These are phyloP conservation scores for Tephrocybe sp. DNA, from an alignment of 768 basidiomycete species.

Conservation along the genomic window DNA sequence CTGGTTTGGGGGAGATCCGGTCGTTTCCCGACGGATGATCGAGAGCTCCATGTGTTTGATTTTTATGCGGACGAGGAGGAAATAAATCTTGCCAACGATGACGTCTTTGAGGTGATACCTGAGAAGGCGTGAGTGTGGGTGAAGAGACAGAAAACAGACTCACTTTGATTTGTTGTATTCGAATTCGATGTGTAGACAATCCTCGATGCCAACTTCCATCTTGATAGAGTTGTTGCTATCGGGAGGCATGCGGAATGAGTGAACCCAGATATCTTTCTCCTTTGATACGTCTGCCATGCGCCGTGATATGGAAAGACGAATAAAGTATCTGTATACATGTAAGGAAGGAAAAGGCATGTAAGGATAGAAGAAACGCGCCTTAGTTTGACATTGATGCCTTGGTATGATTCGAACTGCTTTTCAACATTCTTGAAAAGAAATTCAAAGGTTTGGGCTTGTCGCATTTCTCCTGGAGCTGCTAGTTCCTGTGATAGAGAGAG, in stretches of 20 bases:
- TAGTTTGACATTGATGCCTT: conserved; percentile 97
- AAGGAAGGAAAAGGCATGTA: neutral
- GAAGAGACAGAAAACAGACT: conserved; percentile 23
- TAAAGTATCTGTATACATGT: conserved; percentile 66
- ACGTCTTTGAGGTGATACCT: conserved; percentile 99
- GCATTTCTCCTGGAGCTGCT: conserved; percentile 94
- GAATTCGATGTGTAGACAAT: conserved; percentile 98
- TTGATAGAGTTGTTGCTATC: conserved; percentile 98
- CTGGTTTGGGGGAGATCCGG: conserved; percentile 96
- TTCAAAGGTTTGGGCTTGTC: conserved; percentile 93
- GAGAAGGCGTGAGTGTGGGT: neutral
- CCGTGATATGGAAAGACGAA: conserved; percentile 87
- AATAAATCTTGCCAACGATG: conserved; percentile 99
- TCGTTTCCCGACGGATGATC: conserved; percentile 96
- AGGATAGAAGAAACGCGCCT: conserved; percentile 52
- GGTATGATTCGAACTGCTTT: conserved; percentile 98
- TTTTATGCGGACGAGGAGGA: conserved; percentile 96
- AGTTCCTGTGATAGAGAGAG: conserved; percentile 93
- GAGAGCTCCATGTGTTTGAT: conserved; percentile 99
- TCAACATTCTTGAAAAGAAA: conserved; percentile 99
- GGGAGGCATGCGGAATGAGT: conserved; percentile 97
- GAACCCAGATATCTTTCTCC: conserved; percentile 96
- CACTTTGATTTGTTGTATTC: conserved; percentile 99
- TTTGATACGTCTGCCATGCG: conserved; percentile 92
- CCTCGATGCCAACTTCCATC: conserved; percentile 99